Evolutionary conservation across 2,329 filamentous ascomycete species (phyloP), one percentile per base, ranked within the genome.

Genomic region (Shiraia bambusicola): DNA sequence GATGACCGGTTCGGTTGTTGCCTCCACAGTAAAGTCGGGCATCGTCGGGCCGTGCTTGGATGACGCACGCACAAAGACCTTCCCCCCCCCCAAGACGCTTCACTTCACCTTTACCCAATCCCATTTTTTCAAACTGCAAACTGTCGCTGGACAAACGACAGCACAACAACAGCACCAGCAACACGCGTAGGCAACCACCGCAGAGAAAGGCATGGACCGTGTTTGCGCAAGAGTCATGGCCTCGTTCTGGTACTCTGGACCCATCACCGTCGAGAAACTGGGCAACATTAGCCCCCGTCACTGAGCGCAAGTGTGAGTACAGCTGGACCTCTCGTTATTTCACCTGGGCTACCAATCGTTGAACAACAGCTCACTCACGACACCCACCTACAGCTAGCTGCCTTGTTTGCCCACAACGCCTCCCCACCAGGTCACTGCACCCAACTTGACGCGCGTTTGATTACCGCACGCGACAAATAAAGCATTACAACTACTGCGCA

Each of bases 241-340:
- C 36, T 54, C 44, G 56, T 51, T 37, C 44, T 48, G 56, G 55
- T 50, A 47, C 46, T 52, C 43, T 36, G 53, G 49, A 40, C 49
- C 54, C 41, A 53, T 53, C 32, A 47, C 51, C 47, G 52, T 50
- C 41, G 51, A 52, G 44, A 57, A 57, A 48, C 45, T 52, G 49
- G 53, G 48, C 46, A 31, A 53, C 32, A 49, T 50, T 39, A 45
- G 51, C 55, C 49, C 47, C 34, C 40, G 45, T 38, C 48, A 55
- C 53, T 60, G 53, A 60, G 37, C 48, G 47, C 42, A 28, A 4
- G 19, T 22, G 4, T 22, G 19, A n/a, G n/a, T n/a, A n/a, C n/a
- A n/a, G n/a, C n/a, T n/a, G n/a, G n/a, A n/a, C n/a, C n/a, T n/a
- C n/a, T n/a, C n/a, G n/a, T n/a, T n/a, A n/a, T n/a, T n/a, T n/a